Evolutionary conservation across 2,329 filamentous ascomycete genomes (phyloP), one percentile per base, ranked within the genome.

Genomic region (Calycina herbarum): DNA sequence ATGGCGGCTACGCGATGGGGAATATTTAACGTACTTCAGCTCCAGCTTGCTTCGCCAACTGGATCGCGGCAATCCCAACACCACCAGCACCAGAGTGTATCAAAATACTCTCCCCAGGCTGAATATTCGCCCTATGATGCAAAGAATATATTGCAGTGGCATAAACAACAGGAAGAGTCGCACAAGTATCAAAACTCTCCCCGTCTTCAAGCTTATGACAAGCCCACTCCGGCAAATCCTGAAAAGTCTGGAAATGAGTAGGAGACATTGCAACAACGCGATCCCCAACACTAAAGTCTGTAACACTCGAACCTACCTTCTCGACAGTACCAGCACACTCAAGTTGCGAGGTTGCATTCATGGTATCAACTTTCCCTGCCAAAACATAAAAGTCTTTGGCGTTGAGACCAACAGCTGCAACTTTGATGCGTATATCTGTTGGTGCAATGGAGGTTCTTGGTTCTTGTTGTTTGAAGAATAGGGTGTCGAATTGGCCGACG

Each of bases 121-220:
- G 31, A 11, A 66, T 45, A 27, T 40, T 33, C 2, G 48, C 64
- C 5, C 59, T 7, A 11, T 66, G 45, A 1, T 59, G 27, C 15
- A 66, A 38, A 17, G 33, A 40, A 27, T 60, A 57, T 2, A 60
- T 24, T 3, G 38, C 64, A 48, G 64, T 66, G 15, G 29, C 29
- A 31, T 31, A 66, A 7, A 61, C 61, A 45, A 24, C 20, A 2
- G 66, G 61, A 13, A 69, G 57, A 48, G 64, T 64, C 0, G 81
- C 78, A 0, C 79, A 82, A 59, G 83, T 76, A 62, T 79, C 78
- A 64, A 80, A 76, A 62, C 69, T 79, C 20, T 83, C 31, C 27
- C 72, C 72, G 15, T 79, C 77, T 0, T 82, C 81, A 10, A 80
- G 77, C 64, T 78, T 78, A 58, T 80, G 72, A 57, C 77, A 76